Percentiles rank a stretch among this genome's conserved stretches.
Conservation (phyloP, 768 basidiomycete species). For the Collybiopsis confluens region DNA sequence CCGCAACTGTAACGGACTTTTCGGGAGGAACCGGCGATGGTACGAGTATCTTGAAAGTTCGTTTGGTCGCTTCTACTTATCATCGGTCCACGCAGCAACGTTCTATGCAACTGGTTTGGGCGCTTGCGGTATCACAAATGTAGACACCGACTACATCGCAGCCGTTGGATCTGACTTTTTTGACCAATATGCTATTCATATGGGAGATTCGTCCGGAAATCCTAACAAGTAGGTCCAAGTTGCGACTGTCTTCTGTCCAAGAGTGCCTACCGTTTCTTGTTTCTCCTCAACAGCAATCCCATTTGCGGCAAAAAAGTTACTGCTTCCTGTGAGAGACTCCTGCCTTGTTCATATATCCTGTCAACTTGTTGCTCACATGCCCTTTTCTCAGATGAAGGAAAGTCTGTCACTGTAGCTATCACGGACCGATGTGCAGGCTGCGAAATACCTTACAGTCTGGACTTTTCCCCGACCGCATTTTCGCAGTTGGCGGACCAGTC, state of each 20-base stretch:
- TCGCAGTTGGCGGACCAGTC: conserved; percentile 7
- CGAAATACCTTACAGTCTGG: neutral
- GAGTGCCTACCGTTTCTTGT: neutral
- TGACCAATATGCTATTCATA: conserved; percentile 6
- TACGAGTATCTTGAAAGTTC: neutral
- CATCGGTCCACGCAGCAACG: neutral
- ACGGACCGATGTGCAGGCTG: conserved; percentile 45
- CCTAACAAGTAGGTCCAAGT: conserved; percentile 1
- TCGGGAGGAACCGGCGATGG: conserved; percentile 6
- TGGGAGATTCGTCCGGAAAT: conserved; percentile 3
- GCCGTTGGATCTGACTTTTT: conserved; percentile 6
- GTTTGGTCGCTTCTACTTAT: neutral
- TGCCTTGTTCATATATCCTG: neutral
- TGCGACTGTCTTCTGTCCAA: neutral
- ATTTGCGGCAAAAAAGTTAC: conserved; percentile 36
- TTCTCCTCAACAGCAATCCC: conserved; percentile 31
- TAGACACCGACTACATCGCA: neutral
- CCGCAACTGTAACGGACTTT: neutral
- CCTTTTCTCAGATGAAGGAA: conserved; percentile 27
- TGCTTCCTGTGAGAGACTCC: conserved; percentile 27
- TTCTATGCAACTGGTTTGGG: neutral
- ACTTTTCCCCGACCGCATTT: conserved; percentile 6
- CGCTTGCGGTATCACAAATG: conserved; percentile 1
- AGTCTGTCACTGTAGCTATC: conserved; percentile 27
- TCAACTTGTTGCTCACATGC: neutral